A percentile compares a stretch with the other conserved stretches of the same genome.
These are phyloP conservation scores for Phaffomyces opuntiae DNA, from an alignment of 805 yeast genomes.

Conservation along the genomic window DNA sequence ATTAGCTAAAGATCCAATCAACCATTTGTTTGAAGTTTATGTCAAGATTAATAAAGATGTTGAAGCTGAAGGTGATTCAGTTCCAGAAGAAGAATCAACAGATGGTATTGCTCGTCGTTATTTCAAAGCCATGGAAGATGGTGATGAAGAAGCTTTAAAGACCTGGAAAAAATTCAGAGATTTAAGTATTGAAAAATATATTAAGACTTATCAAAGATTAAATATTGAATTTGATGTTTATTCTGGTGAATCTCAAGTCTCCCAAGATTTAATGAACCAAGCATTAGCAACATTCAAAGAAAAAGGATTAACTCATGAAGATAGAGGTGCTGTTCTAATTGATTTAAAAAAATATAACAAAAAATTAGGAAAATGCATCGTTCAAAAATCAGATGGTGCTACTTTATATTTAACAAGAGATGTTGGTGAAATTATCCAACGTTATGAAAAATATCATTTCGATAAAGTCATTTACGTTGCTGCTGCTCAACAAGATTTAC, in stretches of 20 bases:
- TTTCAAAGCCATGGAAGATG: slow-evolving; percentile 90
- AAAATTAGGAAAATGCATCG: slow-evolving; percentile 87
- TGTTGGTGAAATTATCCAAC: slow-evolving; percentile 91
- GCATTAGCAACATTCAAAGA: slow-evolving; percentile 59
- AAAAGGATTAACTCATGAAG: slow-evolving; percentile 70
- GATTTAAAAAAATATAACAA: slow-evolving; percentile 82
- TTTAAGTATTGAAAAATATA: slow-evolving; percentile 80
- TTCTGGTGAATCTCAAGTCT: slow-evolving; percentile 94
- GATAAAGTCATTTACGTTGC: slow-evolving; percentile 96
- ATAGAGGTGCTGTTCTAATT: slow-evolving; percentile 84
- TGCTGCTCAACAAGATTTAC: slow-evolving; percentile 95
- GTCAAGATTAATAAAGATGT: slow-evolving; percentile 81
- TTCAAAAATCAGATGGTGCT: slow-evolving; percentile 93
- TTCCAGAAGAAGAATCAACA: slow-evolving; percentile 42
- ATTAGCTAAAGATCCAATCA: slow-evolving; percentile 73
- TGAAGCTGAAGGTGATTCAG: slow-evolving; percentile 42
- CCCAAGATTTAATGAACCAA: slow-evolving; percentile 59
- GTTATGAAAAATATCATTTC: slow-evolving; percentile 75
- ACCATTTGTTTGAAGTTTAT: slow-evolving; percentile 91
- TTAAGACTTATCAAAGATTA: slow-evolving; percentile 83
- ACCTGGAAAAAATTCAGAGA: slow-evolving; percentile 88
- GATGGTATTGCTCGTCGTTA: slow-evolving; percentile 82
- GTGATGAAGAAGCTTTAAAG: slow-evolving; percentile 70
- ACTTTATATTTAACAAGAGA: slow-evolving; percentile 92
- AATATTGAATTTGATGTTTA: slow-evolving; percentile 84